phyloP scores from a whole-genome alignment of 2,329 filamentous ascomycete species.

The Fusarium sp. region DNA sequence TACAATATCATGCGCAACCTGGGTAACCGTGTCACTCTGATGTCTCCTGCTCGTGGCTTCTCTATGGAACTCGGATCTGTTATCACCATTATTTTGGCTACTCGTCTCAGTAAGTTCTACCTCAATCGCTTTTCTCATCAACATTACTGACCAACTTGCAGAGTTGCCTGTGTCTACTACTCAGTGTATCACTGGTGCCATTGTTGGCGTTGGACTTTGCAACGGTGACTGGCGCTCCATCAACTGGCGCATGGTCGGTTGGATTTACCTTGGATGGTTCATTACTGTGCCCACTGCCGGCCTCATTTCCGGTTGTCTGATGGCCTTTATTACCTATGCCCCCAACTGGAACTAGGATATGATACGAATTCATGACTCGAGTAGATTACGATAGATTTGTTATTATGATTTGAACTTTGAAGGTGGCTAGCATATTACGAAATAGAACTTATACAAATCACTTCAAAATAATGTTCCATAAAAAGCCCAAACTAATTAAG shows the following conservation, averaged over 20 bases:
- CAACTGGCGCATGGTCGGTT: conserved; percentile 74
- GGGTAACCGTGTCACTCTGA: conserved; percentile 74
- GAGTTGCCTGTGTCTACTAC: conserved; percentile 75
- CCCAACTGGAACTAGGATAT: conserved; percentile 61
- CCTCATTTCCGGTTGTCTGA: conserved; percentile 71
- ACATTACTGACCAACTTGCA: conserved; percentile 39
- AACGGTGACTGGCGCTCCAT: conserved; percentile 71
- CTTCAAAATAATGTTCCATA: too few species aligned
- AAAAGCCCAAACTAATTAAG: too few species aligned
- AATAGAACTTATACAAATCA: conserved; percentile 18
- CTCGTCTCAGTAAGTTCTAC: conserved; percentile 65
- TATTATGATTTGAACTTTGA: conserved; percentile 2
- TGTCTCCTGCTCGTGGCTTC: conserved; percentile 72
- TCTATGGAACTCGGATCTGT: conserved; percentile 74
- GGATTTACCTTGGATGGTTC: conserved; percentile 74
- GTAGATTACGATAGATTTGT: neutral
- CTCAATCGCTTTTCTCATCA: neutral
- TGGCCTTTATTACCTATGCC: conserved; percentile 75
- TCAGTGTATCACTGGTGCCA: conserved; percentile 75
- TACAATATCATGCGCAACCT: conserved; percentile 77
- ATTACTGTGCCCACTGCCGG: conserved; percentile 72
- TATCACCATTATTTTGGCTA: conserved; percentile 75
- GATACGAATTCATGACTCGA: neutral
- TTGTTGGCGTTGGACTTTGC: conserved; percentile 74
- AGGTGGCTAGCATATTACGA: neutral